Conservation (phyloP, 2,329 filamentous ascomycete genomes). For the Drechslera avenae region DNA sequence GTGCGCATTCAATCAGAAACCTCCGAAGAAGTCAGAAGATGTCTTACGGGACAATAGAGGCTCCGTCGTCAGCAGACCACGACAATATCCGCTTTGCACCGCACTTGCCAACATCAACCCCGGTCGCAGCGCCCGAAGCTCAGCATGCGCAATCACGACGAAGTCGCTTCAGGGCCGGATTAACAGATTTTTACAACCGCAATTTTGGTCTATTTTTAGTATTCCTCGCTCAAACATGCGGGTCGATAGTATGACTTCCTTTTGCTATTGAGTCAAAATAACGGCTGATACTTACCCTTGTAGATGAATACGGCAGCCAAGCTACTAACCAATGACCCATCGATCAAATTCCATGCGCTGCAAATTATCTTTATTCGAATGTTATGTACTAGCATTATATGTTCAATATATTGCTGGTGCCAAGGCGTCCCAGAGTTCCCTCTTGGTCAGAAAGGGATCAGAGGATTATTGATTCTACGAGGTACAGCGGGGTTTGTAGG, state of each 20-base stretch:
- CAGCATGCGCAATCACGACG: conserved; percentile 4
- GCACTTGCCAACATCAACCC: conserved; percentile 1
- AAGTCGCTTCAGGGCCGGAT: background rate
- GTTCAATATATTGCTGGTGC: conserved; percentile 73
- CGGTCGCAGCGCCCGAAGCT: background rate
- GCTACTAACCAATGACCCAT: conserved; percentile 31
- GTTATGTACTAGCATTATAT: conserved; percentile 69
- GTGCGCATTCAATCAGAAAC: background rate
- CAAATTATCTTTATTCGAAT: conserved; percentile 78
- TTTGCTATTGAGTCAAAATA: background rate
- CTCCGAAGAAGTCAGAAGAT: conserved; percentile 8
- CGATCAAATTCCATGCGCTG: conserved; percentile 34
- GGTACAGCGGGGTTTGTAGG: conserved; percentile 35
- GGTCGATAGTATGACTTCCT: conserved; percentile 21
- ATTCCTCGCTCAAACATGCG: conserved; percentile 48
- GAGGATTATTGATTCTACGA: conserved; percentile 25
- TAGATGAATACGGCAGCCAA: conserved; percentile 37
- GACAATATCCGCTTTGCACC: background rate
- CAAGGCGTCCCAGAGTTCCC: conserved; percentile 49
- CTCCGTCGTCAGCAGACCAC: conserved; percentile 5
- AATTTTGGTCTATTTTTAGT: conserved; percentile 34
- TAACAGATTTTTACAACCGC: conserved; percentile 26
- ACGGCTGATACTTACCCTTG: background rate
- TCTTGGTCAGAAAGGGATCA: conserved; percentile 25
- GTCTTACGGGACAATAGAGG: conserved; percentile 19